These are phyloP conservation scores for Pseudogymnoascus sp. DNA, from an alignment of 2,329 filamentous ascomycete genomes.

Conservation along the genomic window DNA sequence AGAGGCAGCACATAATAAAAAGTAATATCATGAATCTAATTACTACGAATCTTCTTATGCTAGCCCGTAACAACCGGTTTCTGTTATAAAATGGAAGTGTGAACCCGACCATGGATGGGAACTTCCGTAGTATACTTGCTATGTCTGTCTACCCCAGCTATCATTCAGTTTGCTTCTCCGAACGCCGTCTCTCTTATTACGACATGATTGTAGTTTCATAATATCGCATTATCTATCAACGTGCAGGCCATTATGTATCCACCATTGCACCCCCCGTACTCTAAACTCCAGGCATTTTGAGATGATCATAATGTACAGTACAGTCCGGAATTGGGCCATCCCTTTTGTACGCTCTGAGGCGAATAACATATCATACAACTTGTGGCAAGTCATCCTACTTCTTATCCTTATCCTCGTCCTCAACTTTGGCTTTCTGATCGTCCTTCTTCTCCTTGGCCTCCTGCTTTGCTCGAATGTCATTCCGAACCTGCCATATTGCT, in stretches of 20 bases:
- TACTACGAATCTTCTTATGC: not conserved
- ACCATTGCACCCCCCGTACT: not conserved
- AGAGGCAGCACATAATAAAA: not conserved
- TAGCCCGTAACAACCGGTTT: no score
- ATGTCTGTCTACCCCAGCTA: not conserved
- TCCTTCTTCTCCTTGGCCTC: conserved; percentile 21
- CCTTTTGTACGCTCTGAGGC: not conserved
- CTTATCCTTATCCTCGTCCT: conserved; percentile 17
- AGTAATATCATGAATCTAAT: not conserved
- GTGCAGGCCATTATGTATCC: not conserved
- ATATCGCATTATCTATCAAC: not conserved
- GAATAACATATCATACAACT: not conserved
- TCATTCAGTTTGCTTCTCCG: not conserved
- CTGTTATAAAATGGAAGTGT: not conserved
- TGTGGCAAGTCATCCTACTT: conserved; percentile 12
- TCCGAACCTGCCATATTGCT: conserved; percentile 65
- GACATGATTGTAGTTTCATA: not conserved
- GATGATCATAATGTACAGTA: conserved; percentile 10
- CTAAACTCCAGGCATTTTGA: not conserved
- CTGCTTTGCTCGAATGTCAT: conserved; percentile 23
- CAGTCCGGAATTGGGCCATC: conserved; percentile 3
- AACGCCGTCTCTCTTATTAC: not conserved
- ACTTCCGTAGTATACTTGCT: not conserved
- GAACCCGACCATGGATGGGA: not conserved
- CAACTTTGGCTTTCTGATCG: conserved; percentile 14